Base-by-base conservation (phyloP, 768 basidiomycete species). In the Pleurotus platypus region DNA sequence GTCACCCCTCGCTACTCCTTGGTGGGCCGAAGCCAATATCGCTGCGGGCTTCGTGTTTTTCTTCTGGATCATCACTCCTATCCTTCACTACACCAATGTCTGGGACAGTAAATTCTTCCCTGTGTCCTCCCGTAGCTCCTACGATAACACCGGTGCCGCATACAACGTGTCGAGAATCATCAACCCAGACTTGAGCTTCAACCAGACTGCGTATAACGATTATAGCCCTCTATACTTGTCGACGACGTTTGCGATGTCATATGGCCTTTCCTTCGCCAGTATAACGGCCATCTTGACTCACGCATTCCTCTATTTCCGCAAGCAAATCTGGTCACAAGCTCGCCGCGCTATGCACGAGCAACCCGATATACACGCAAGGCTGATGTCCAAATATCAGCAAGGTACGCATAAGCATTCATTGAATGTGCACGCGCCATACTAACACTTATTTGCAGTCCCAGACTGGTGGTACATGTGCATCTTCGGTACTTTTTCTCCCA, bases 391-490 rank as follows among this genome's bases (percentile, higher is more conserved):
- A 42, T 86, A 87, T 64, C 78, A 67, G 1, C 77, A 76, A 67
- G 77, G 77, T 74, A 43, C 27, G 58, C 46, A 39, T 22, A 9
- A 11, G 8, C 11, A 35, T 35, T 35, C 30, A 35, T 35, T 35
- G 30, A 35, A 35, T 4, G 9, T 8, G 9, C 30, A 35, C 30
- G 30, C 24, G 35, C 22, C 51, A 43, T 22, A 18, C 38, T 30
- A 35, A 42, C 24, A 35, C 15, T 22, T 42, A 35, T 35, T 35
- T 1, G 87, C 86, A 62, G 78, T 92, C n/a, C 91, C 90, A 1
- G 80, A 91, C 57, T 92, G 88, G 90, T 93, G 91, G 91, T 93
- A 92, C 66, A 66, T 74, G 9, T 64, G 76, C 46, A 77, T 93
- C 49, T 89, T 91, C 70, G 51, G 51, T 54, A 54, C 69, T 3